phyloP scores from a whole-genome alignment of 2,329 filamentous ascomycete species.

The Huntiella abstrusa region DNA sequence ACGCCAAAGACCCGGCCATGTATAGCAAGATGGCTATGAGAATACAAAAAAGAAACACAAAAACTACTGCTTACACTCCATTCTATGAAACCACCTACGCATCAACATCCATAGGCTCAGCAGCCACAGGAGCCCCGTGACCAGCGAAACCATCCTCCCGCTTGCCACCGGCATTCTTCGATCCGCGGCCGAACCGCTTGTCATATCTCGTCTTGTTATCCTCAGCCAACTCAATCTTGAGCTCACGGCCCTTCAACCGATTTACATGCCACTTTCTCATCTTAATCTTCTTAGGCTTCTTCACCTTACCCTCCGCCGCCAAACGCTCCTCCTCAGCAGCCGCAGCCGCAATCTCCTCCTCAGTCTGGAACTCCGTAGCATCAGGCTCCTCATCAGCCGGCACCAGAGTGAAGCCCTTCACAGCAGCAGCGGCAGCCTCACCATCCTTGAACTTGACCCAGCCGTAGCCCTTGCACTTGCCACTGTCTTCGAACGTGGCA shows the following conservation, averaged over 20 bases:
- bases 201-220: conserved; percentile 78
- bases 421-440: conserved; percentile 47
- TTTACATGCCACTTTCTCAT: conserved; percentile 70
- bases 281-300: conserved; percentile 31
- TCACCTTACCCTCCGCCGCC: conserved; percentile 21
- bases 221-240: conserved; percentile 87
- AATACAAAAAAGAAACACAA: too few species aligned
- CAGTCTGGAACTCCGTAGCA: conserved; percentile 38
- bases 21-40: too few species aligned
- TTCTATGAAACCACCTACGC: conserved; percentile 3
- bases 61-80: not conserved
- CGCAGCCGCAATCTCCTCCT: conserved; percentile 18
- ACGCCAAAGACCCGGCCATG: too few species aligned
- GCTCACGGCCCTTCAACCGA: conserved; percentile 54
- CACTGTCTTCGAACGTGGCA: conserved; percentile 88
- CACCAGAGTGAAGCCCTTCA: conserved; percentile 63
- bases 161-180: conserved; percentile 19
- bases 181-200: conserved; percentile 75
- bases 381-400: conserved; percentile 41
- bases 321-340: conserved; percentile 23
- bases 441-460: conserved; percentile 83
- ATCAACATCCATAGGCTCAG: conserved; percentile 23
- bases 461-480: conserved; percentile 94
- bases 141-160: conserved; percentile 11
- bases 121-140: conserved; percentile 20